phyloP scores from a whole-genome alignment of 345 rosid species.

The Iberis pinnata region DNA sequence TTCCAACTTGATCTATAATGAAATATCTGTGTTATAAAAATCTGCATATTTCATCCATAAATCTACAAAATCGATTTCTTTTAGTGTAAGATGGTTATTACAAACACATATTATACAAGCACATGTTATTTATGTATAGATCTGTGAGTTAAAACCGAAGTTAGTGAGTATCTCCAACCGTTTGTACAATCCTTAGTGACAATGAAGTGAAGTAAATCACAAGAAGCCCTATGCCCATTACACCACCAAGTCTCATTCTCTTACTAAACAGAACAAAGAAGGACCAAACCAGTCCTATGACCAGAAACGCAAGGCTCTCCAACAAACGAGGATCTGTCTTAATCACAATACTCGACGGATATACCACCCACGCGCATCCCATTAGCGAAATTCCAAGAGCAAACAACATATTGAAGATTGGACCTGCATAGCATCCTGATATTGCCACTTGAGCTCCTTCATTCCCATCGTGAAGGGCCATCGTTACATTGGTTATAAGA shows the following conservation, averaged over 20 bases:
- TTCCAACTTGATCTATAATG: too few relatives aligned
- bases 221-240: conserved; percentile 66
- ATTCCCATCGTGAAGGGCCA: conserved; percentile 70
- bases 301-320: conserved; percentile 64
- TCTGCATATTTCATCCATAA: too few relatives aligned
- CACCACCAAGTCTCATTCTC: conserved; percentile 55
- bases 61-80: too few relatives aligned
- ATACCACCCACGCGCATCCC: conserved; percentile 51
- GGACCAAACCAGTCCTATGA: conserved; percentile 73
- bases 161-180: conserved; percentile 27
- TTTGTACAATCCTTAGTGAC: conserved; percentile 42
- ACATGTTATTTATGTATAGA: neutral
- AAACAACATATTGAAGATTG: conserved; percentile 73
- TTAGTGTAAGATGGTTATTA: too few relatives aligned
- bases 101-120: conserved; percentile 11
- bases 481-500: conserved; percentile 63
- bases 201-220: conserved; percentile 69
- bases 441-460: conserved; percentile 81
- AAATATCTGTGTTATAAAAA: too few relatives aligned
- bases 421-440: conserved; percentile 91
- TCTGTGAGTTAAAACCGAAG: conserved; percentile 10
- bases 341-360: conserved; percentile 50
- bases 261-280: conserved; percentile 66
- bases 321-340: conserved; percentile 55
- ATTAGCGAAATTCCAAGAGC: conserved; percentile 67